Evolutionary conservation across 495 filamentous ascomycete genomes (phyloP), one percentile per base, ranked within the genome.

Genomic region (Thozetella sp.): DNA sequence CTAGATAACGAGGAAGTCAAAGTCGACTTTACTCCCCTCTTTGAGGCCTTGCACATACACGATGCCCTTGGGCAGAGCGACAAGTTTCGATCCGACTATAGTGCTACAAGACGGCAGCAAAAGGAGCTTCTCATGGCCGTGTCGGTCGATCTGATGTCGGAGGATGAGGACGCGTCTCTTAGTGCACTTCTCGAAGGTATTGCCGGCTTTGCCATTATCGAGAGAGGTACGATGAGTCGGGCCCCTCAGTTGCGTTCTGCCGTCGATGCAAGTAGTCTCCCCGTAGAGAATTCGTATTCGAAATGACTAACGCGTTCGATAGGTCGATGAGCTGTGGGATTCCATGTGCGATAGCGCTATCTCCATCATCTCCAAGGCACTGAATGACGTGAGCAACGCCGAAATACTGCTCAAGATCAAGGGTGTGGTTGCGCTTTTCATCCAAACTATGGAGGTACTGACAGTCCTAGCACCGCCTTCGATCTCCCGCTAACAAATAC

Each of bases 301-400:
- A 17, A 9, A 26, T 53, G 20, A 17, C 22, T 17, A 26, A 72
- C 80, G 46, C 80, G 57, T 26, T 22, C 26, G 57, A 27, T 60
- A 94, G 91, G 90, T 97, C 53, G 94, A 98, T 67, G 93, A 97
- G 70, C 82, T 99, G 4, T 99, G 95, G 95, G 93, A 97, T 68
- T 97, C 93, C 0, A 94, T 97, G 92, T 98, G 93, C 66, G 90
- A 96, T 66, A 86, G 86, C 22, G 89, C 92, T 3, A 91, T 97
- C 56, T 82, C 77, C 22, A 77, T 97, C 34, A 94, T 96, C 62
- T 86, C 87, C 0, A 90, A 85, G 60, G 89, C 93, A 12, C 75
- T 98, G 9, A 78, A 82, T 27, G 85, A 88, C 24, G 86, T 98
- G 40, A 87, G 88, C 25, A 92, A 93, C 67, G 92, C 93, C 10